Conservation (phyloP, 495 filamentous ascomycete genomes). For the Ascodesmis nigricans region DNA sequence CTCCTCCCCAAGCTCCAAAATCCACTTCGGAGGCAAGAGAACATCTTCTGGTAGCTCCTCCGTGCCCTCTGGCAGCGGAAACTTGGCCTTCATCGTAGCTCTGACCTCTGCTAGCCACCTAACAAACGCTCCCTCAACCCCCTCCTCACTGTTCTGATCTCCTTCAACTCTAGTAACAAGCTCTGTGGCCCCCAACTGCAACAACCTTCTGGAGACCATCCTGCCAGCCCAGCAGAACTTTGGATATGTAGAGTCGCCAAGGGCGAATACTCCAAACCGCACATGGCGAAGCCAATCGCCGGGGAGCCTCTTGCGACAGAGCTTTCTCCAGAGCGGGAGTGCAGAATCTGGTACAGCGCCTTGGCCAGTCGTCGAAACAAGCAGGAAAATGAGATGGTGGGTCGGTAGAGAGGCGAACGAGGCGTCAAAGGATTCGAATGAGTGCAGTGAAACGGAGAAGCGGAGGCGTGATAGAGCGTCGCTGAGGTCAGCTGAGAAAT, state of each 20-base stretch:
- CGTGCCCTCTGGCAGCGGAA: conserved; percentile 43
- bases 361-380: conserved; percentile 81
- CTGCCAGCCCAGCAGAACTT: conserved; percentile 90
- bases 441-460: background rate
- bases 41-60: conserved; percentile 52
- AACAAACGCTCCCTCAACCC: conserved; percentile 67
- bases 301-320: conserved; percentile 56
- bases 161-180: conserved; percentile 60
- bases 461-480: conserved; percentile 41
- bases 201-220: conserved; percentile 65
- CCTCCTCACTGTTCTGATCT: conserved; percentile 83
- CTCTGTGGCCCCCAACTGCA: conserved; percentile 66
- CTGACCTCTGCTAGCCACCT: conserved; percentile 52
- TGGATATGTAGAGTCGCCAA: conserved; percentile 84
- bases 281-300: conserved; percentile 42
- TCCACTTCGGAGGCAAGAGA: conserved; percentile 59
- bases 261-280: conserved; percentile 63
- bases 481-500: conserved; percentile 67
- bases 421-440: conserved; percentile 32
- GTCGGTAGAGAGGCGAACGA: conserved; percentile 9
- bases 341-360: conserved; percentile 75
- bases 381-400: conserved; percentile 48
- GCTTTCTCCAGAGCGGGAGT: conserved; percentile 58
- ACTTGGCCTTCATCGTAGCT: conserved; percentile 37
- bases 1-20: conserved; percentile 29